A percentile compares a stretch with the other conserved stretches of the same genome.
Evolutionary conservation across 345 rosid genomes (phyloP).

Genomic region (Hypericum androsaemum): DNA sequence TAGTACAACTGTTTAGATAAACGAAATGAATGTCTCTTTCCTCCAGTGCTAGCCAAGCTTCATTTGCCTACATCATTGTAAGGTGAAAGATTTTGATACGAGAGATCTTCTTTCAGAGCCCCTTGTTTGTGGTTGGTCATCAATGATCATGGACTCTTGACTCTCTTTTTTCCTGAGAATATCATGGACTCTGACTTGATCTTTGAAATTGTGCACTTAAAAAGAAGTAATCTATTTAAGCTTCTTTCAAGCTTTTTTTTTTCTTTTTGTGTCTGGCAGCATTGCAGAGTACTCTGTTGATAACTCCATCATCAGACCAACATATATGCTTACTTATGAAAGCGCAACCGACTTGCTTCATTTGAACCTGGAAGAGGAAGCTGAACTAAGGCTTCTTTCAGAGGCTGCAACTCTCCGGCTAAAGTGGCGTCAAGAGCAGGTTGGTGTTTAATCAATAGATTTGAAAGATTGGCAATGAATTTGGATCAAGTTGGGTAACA

Average conservation of each 20-base stretch:
- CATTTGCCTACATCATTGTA: too few relatives aligned
- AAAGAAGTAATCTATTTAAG: background rate
- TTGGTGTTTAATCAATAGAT: slow-evolving; percentile 17
- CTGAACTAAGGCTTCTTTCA: slow-evolving; percentile 61
- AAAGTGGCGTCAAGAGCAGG: slow-evolving; percentile 86
- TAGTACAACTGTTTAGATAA: too few relatives aligned
- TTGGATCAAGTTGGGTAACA: background rate
- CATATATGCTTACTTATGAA: slow-evolving; percentile 95
- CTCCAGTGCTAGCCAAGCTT: too few relatives aligned
- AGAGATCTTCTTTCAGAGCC: too few relatives aligned
- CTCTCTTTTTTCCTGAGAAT: too few relatives aligned
- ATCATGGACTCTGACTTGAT: too few relatives aligned
- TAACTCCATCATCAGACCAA: slow-evolving; percentile 73
- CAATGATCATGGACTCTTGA: too few relatives aligned
- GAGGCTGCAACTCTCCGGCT: slow-evolving; percentile 70
- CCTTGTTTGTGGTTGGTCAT: too few relatives aligned
- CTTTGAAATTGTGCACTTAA: background rate
- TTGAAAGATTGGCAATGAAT: background rate
- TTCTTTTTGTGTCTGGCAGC: slow-evolving; percentile 29
- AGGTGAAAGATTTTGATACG: too few relatives aligned
- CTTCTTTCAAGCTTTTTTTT: background rate
- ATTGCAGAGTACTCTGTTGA: slow-evolving; percentile 77
- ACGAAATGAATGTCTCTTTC: too few relatives aligned
- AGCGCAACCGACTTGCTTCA: slow-evolving; percentile 90
- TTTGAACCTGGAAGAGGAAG: slow-evolving; percentile 80